Conservation (phyloP, 2,329 filamentous ascomycete genomes). For the Aspergillus sp. region DNA sequence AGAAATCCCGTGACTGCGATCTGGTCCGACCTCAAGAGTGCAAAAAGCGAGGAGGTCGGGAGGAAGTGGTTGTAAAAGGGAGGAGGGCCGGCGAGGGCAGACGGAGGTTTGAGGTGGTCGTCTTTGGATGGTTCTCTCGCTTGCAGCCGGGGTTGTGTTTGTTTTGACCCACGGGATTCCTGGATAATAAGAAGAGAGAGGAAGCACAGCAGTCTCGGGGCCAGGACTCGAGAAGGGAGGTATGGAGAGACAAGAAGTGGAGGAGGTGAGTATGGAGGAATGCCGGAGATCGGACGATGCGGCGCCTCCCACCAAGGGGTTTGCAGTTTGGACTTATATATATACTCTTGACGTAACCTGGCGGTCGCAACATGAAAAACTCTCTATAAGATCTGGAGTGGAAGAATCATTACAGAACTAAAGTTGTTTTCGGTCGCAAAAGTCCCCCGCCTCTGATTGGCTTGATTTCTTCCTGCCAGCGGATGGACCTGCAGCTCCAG, state of each 20-base stretch:
- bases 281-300: not conserved
- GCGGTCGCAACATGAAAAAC: not conserved
- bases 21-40: constrained; percentile 18
- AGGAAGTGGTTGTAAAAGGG: constrained; percentile 9
- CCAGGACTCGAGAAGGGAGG: constrained; percentile 1
- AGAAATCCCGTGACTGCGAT: constrained; percentile 16
- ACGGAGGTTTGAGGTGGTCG: not conserved
- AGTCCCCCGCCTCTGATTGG: constrained; percentile 3
- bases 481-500: constrained; percentile 12
- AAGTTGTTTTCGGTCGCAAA: constrained; percentile 9
- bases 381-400: not conserved
- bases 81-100: not conserved
- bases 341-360: constrained; percentile 1
- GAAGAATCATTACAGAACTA: not conserved
- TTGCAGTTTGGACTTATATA: not conserved
- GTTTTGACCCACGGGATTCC: constrained; percentile 34
- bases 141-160: constrained; percentile 28
- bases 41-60: constrained; percentile 12
- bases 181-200: not conserved
- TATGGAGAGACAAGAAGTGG: not conserved
- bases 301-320: not conserved
- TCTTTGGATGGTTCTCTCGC: constrained; percentile 18
- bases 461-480: not conserved
- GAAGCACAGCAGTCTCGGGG: too few species aligned
- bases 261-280: not conserved